Conservation (phyloP, 495 filamentous ascomycete species). For the Pyrenopolyporus hunteri region DNA sequence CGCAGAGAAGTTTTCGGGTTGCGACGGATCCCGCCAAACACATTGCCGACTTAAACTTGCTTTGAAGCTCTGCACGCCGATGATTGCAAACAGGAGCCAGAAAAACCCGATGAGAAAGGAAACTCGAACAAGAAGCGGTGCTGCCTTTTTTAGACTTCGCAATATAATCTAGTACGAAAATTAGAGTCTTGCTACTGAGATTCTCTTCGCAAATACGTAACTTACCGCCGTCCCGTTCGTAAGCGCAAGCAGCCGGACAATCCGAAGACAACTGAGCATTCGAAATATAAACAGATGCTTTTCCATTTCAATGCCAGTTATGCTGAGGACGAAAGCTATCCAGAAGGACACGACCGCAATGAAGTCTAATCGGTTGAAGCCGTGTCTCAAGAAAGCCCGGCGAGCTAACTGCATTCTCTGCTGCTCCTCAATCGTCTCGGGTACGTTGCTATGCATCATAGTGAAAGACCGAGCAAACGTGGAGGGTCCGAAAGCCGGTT, state of each 20-base stretch:
- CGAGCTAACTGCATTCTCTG: conserved; percentile 84
- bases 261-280: conserved; percentile 94
- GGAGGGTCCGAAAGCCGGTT: conserved; percentile 58
- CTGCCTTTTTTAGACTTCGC: conserved; percentile 92
- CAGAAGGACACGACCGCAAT: conserved; percentile 95
- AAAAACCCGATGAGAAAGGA: conserved; percentile 97
- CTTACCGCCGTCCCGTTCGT: conserved; percentile 88
- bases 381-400: conserved; percentile 90
- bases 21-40: conserved; percentile 75
- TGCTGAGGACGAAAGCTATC: conserved; percentile 78
- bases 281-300: conserved; percentile 86
- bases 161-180: conserved; percentile 72
- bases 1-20: conserved; percentile 49
- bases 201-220: background rate
- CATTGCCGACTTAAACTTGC: conserved; percentile 87
- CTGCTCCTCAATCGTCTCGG: conserved; percentile 75
- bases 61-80: conserved; percentile 98
- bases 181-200: conserved; percentile 30
- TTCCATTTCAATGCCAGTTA: conserved; percentile 67
- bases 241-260: conserved; percentile 83
- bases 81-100: conserved; percentile 97
- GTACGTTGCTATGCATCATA: conserved; percentile 64
- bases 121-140: conserved; percentile 91
- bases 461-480: conserved; percentile 88
- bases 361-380: conserved; percentile 95